Evolutionary conservation across 176 grass and related monocot genomes (phyloP).

Genomic region (Carex myosuroides): DNA sequence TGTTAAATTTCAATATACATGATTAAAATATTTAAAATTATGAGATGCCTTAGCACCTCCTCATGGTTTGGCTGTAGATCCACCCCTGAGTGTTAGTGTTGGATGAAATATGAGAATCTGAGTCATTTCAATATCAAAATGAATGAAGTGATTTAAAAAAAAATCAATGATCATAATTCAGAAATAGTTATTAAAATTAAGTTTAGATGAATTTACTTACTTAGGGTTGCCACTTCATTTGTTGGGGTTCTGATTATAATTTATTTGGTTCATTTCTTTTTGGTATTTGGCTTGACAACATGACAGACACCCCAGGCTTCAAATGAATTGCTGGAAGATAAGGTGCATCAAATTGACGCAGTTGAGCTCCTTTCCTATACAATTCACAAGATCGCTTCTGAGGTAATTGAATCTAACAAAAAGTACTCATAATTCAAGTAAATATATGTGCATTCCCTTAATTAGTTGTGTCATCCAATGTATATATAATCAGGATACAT

Average conservation of each 20-base stretch:
- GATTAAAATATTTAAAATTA: too few species aligned
- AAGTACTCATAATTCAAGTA: background rate
- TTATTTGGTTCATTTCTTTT: background rate
- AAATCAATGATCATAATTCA: background rate
- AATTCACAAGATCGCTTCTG: constrained; percentile 34
- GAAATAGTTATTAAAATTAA: background rate
- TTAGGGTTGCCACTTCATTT: background rate
- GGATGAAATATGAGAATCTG: background rate
- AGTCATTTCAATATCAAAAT: background rate
- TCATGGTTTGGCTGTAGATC: too few species aligned
- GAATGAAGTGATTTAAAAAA: background rate
- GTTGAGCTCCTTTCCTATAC: constrained; percentile 32
- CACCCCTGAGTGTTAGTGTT: background rate
- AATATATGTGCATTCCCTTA: background rate
- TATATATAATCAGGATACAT: background rate
- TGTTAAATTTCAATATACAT: too few species aligned
- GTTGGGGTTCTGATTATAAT: background rate
- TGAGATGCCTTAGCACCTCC: too few species aligned
- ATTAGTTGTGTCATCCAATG: background rate
- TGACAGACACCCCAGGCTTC: constrained; percentile 17
- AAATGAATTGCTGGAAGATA: constrained; percentile 26
- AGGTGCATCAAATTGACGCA: constrained; percentile 15
- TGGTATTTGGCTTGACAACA: background rate
- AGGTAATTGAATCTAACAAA: constrained; percentile 22
- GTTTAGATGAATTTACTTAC: background rate